Evolutionary conservation across 2,329 filamentous ascomycete species (phyloP).

Genomic region (Verticillium klebahnii): DNA sequence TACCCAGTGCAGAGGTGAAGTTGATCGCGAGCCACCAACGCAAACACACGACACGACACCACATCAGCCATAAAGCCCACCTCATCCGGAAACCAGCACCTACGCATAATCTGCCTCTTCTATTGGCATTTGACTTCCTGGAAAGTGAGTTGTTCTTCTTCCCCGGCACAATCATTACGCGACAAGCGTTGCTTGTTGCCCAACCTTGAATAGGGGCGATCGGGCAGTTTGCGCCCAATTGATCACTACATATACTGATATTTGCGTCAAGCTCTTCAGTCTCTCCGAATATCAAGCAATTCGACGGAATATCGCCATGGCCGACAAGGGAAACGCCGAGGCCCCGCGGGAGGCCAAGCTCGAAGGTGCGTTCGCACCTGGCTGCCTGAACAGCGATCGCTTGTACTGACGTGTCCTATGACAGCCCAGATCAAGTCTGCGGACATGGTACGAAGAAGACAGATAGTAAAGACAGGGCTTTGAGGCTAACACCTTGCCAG

Average conservation of each 20-base stretch:
- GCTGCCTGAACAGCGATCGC: not conserved
- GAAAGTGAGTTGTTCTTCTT: not conserved
- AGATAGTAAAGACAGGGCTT: constrained; percentile 3
- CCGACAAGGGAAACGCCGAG: constrained; percentile 30
- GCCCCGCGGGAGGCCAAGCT: constrained; percentile 66
- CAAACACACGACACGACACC: not conserved
- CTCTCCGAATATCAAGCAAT: not conserved
- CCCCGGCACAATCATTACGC: not conserved
- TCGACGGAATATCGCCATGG: constrained; percentile 20
- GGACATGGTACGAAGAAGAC: constrained; percentile 71
- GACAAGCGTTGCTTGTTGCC: not conserved
- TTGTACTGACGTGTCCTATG: constrained; percentile 1
- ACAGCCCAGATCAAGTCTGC: constrained; percentile 95
- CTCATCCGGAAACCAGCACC: not conserved
- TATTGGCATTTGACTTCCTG: not conserved
- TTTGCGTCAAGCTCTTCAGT: not conserved
- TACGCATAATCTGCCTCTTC: not conserved
- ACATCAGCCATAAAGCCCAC: not conserved
- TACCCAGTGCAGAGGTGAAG: not conserved
- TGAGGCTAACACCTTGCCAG: constrained; percentile 43
- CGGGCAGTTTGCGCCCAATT: not conserved
- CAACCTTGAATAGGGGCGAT: not conserved
- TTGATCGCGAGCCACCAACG: not conserved
- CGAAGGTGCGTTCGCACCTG: constrained; percentile 50
- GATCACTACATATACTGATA: not conserved